phyloP scores from a whole-genome alignment of 306 rosid species.

The Glycine soja region DNA sequence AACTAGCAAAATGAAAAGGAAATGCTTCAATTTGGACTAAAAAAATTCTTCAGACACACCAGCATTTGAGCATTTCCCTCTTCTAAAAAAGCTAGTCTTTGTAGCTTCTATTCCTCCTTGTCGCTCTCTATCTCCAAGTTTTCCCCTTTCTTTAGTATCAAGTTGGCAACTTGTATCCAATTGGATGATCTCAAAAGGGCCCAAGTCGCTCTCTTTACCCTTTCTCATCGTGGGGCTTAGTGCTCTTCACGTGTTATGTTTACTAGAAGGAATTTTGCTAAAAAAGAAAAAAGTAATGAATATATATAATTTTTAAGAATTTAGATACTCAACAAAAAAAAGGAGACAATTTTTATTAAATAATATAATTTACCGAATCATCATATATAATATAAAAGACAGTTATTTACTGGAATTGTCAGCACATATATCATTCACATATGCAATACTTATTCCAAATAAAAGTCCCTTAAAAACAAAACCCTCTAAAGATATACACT shows the following conservation, averaged over 20 bases:
- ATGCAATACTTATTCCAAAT: background rate
- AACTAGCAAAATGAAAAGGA: slow-evolving; percentile 44
- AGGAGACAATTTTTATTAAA: background rate
- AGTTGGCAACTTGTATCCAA: slow-evolving; percentile 69
- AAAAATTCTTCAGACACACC: slow-evolving; percentile 46
- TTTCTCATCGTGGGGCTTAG: slow-evolving; percentile 47
- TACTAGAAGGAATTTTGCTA: slow-evolving; percentile 16
- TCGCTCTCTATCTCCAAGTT: slow-evolving; percentile 14
- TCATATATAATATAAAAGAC: too few species aligned
- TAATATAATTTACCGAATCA: too few species aligned
- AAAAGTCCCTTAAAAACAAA: background rate
- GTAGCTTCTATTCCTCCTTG: slow-evolving; percentile 49
- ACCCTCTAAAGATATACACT: background rate
- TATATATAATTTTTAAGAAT: background rate
- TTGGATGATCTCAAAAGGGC: slow-evolving; percentile 41
- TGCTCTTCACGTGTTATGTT: slow-evolving; percentile 62
- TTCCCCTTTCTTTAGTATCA: slow-evolving; percentile 37
- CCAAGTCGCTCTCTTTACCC: slow-evolving; percentile 53
- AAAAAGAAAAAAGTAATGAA: background rate
- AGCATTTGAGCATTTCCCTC: slow-evolving; percentile 29
- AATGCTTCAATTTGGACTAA: slow-evolving; percentile 31
- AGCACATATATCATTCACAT: too few species aligned
- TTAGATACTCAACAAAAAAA: background rate
- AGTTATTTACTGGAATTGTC: too few species aligned
- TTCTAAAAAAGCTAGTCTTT: slow-evolving; percentile 44